These are phyloP conservation scores for Vitis rupestris DNA, from an alignment of 164 flowering plant species.

Conservation along the genomic window DNA sequence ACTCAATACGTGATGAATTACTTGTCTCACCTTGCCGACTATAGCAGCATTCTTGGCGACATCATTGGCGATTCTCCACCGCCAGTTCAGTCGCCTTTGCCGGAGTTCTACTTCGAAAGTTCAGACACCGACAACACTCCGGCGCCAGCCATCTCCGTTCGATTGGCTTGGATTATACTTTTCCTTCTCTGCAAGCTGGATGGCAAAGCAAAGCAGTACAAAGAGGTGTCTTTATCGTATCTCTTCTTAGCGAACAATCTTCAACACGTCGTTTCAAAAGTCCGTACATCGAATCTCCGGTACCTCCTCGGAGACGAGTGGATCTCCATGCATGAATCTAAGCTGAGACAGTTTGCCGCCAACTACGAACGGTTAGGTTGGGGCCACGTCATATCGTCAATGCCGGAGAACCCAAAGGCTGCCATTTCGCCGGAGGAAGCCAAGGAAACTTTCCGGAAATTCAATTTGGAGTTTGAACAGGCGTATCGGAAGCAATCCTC, in stretches of 20 bases:
- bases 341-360: constrained; percentile 39
- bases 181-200: constrained; percentile 69
- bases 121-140: constrained; percentile 18
- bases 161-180: constrained; percentile 57
- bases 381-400: constrained; percentile 39
- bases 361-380: constrained; percentile 57
- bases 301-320: constrained; percentile 59
- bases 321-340: constrained; percentile 44
- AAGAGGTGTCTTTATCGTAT: constrained; percentile 48
- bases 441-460: constrained; percentile 31
- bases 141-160: constrained; percentile 23
- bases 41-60: constrained; percentile 43
- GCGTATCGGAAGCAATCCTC: constrained; percentile 41
- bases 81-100: constrained; percentile 29
- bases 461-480: constrained; percentile 46
- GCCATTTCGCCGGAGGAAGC: constrained; percentile 26
- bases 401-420: constrained; percentile 36
- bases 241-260: constrained; percentile 74
- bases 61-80: constrained; percentile 42
- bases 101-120: constrained; percentile 33
- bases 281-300: constrained; percentile 42
- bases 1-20: constrained; percentile 53
- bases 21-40: constrained; percentile 48
- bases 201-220: constrained; percentile 51
- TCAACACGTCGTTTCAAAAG: constrained; percentile 43